A percentile compares a stretch with the other conserved stretches of the same genome.
These are phyloP conservation scores for Blepharisma stoltei DNA, from an alignment of 73 alveolate species.

Conservation along the genomic window DNA sequence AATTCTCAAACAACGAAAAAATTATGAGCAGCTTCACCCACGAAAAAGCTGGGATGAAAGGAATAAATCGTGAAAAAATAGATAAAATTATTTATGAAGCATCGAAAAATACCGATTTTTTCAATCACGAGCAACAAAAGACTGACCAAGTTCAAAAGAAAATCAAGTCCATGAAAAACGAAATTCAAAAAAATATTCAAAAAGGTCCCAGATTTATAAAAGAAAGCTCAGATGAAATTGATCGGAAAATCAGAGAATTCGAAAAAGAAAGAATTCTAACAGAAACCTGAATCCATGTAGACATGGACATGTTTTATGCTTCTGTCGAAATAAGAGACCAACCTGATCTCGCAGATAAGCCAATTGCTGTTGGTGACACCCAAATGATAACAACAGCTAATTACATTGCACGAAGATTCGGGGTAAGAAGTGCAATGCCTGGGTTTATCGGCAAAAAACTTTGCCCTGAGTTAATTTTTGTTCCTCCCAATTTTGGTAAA, in stretches of 20 bases:
- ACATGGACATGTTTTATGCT: conserved; percentile 99
- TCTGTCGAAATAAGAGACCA: conserved; percentile 97
- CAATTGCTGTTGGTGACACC: conserved; percentile 96
- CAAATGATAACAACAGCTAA: conserved; percentile 96
- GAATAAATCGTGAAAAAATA: conserved; percentile 58
- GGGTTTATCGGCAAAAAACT: conserved; percentile 97
- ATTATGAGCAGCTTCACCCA: conserved; percentile 34
- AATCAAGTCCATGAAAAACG: conserved; percentile 45
- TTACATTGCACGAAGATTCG: conserved; percentile 96
- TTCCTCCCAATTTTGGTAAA: conserved; percentile 65
- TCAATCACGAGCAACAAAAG: conserved; percentile 53
- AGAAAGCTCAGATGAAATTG: conserved; percentile 34
- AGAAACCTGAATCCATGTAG: conserved; percentile 90
- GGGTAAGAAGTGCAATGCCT: conserved; percentile 99
- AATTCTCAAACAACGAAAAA: too few species aligned
- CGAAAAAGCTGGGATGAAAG: conserved; percentile 78
- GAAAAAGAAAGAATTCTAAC: conserved; percentile 28
- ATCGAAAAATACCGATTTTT: conserved; percentile 68
- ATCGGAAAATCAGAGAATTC: conserved; percentile 33
- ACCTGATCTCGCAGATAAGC: conserved; percentile 90
- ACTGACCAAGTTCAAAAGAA: conserved; percentile 31
- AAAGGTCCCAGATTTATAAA: conserved; percentile 34
- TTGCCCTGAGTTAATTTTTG: conserved; percentile 90
- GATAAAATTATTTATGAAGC: conserved; percentile 69
- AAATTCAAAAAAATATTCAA: conserved; percentile 40